phyloP scores from a whole-genome alignment of 2,329 filamentous ascomycete species.

The Monilinia laxa region DNA sequence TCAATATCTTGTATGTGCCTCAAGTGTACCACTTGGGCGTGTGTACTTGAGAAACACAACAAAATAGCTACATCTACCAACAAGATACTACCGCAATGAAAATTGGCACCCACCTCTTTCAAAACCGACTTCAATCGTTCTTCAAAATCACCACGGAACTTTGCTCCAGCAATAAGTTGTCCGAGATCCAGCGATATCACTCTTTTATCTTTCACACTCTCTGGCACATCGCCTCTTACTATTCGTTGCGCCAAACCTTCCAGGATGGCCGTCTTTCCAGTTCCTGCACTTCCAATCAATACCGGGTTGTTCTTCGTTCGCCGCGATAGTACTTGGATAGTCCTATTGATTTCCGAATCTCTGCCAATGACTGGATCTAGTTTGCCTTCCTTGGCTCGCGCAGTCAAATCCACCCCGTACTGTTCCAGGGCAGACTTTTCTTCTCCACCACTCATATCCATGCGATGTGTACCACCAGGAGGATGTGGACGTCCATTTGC shows the following conservation, averaged over 20 bases:
- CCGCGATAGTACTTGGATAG: slow-evolving; percentile 88
- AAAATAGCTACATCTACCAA: not conserved
- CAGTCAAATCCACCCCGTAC: slow-evolving; percentile 88
- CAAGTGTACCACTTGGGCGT: slow-evolving; percentile 13
- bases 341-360: slow-evolving; percentile 87
- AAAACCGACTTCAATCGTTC: slow-evolving; percentile 88
- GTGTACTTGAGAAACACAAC: not conserved
- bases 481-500: slow-evolving; percentile 76
- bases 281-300: slow-evolving; percentile 80
- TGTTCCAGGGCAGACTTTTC: slow-evolving; percentile 88
- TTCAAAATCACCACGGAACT: slow-evolving; percentile 94
- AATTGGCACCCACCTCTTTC: slow-evolving; percentile 59
- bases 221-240: slow-evolving; percentile 87
- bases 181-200: slow-evolving; percentile 88
- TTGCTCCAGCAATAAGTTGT: slow-evolving; percentile 90
- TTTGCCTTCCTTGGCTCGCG: slow-evolving; percentile 80
- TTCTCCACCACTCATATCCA: slow-evolving; percentile 75
- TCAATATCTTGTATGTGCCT: slow-evolving; percentile 1
- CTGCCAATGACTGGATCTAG: slow-evolving; percentile 94
- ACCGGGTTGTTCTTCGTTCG: slow-evolving; percentile 90
- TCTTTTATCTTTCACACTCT: slow-evolving; percentile 91
- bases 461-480: slow-evolving; percentile 88
- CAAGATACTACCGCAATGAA: slow-evolving; percentile 5
- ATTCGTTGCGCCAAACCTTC: slow-evolving; percentile 90
- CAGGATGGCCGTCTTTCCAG: slow-evolving; percentile 89